Evolutionary conservation across 2,329 filamentous ascomycete genomes (phyloP), one percentile per base, ranked within the genome.

Genomic region (Ophiostoma novo-ulmi): DNA sequence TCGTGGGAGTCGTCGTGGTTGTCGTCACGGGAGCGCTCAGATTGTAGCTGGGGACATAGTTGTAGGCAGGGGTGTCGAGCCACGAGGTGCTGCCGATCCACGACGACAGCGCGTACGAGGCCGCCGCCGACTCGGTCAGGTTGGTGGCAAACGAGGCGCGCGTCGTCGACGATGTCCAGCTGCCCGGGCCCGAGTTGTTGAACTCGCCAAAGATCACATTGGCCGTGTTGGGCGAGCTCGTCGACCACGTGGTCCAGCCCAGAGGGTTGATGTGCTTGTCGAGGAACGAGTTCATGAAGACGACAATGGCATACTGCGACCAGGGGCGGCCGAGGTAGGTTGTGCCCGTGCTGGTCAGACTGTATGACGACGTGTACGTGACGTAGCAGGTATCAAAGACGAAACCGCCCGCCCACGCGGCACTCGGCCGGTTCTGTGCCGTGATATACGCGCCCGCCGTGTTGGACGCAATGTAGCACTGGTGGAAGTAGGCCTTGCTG

Each of bases 171-270:
- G 52, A 17, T 1, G 20, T 58, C 70, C 70, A 71, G 70, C 68
- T 58, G 4, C 88, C 88, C 41, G 79, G 76, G 0, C 88, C 88
- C 1, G 82, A 82, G 78, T 90, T 91, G 35, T 75, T 78, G 75
- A 84, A 89, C 80, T 91, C 89, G 58, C 66, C 78, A 70, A 79
- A 80, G 26, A 75, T 70, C n/a, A 80, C 78, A 71, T 75, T 72
- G n/a, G 73, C 75, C 14, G 78, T 80, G 58, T 78, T 76, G 55
- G 78, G 77, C 38, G 73, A 73, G 69, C 73, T 77, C 1, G 75
- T 78, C 14, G 75, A 76, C 79, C 79, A 80, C 38, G 80, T 75
- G 1, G 75, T 77, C 88, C 88, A 90, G 0, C 88, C 88, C 0
- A 83, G 83, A 1, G 80, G 71, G 74, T 88, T 88, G 74, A 91